phyloP scores from a whole-genome alignment of 176 grass and related monocot genomes.

The Avena eriantha region DNA sequence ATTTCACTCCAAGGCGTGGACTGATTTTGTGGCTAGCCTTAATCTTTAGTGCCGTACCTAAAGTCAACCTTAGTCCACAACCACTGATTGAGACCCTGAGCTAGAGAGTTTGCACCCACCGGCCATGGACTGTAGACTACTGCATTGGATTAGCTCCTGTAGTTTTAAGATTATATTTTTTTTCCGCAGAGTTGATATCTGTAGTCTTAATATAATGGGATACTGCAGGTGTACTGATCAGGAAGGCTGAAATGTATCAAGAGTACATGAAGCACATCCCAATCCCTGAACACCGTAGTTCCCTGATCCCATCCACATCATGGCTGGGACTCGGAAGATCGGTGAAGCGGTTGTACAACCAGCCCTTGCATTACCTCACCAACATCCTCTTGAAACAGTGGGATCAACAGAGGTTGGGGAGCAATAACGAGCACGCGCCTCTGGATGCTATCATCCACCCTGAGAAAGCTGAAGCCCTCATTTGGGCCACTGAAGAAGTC shows the following conservation, averaged over 20 bases:
- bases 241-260: slow-evolving; percentile 91
- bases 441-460: slow-evolving; percentile 78
- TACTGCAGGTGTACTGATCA: slow-evolving; percentile 76
- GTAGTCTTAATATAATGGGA: slow-evolving; percentile 39
- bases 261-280: slow-evolving; percentile 83
- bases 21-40: background rate
- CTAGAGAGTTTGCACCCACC: slow-evolving; percentile 14
- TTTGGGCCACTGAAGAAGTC: slow-evolving; percentile 81
- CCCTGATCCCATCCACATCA: slow-evolving; percentile 72
- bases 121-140: background rate
- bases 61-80: background rate
- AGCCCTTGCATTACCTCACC: slow-evolving; percentile 89
- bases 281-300: slow-evolving; percentile 60
- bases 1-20: background rate
- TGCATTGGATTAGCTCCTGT: slow-evolving; percentile 27
- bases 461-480: slow-evolving; percentile 71
- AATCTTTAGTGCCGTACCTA: background rate
- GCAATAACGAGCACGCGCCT: slow-evolving; percentile 47
- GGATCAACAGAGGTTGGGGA: slow-evolving; percentile 71
- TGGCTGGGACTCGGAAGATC: slow-evolving; percentile 79
- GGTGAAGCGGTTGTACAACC: slow-evolving; percentile 73
- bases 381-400: slow-evolving; percentile 75
- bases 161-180: slow-evolving; percentile 25
- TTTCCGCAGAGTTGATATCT: slow-evolving; percentile 13
- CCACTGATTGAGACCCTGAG: background rate